These are phyloP conservation scores for Blastomyces emzantsi DNA, from an alignment of 2,329 filamentous ascomycete genomes.

Conservation along the genomic window DNA sequence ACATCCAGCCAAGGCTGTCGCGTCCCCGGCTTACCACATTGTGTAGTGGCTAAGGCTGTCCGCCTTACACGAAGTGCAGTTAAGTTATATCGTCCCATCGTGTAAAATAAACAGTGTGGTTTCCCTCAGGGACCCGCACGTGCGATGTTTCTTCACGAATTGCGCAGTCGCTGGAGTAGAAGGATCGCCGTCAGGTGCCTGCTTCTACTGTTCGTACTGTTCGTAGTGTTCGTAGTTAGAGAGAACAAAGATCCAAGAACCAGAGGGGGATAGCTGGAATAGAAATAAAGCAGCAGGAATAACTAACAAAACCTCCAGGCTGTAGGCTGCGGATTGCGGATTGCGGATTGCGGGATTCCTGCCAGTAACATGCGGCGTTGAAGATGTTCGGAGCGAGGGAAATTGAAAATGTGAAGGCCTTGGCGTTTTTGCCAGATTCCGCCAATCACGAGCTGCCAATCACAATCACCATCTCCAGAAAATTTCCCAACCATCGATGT, in stretches of 20 bases:
- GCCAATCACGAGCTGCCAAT: conserved; percentile 2
- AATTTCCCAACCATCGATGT: not conserved
- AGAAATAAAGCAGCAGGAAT: not conserved
- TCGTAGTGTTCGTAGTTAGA: not conserved
- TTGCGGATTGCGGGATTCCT: not conserved
- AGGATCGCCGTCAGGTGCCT: not conserved
- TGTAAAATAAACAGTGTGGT: conserved; percentile 1
- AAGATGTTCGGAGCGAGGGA: not conserved
- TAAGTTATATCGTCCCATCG: conserved; percentile 41
- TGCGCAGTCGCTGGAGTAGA: not conserved
- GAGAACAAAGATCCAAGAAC: not conserved
- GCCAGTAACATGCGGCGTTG: not conserved
- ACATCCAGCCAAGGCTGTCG: conserved; percentile 48
- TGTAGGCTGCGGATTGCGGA: too few relatives aligned
- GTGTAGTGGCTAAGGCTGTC: conserved; percentile 33
- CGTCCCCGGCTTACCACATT: conserved; percentile 27
- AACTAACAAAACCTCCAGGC: not conserved
- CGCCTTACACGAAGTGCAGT: conserved; percentile 39
- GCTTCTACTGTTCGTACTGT: not conserved
- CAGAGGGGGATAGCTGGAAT: not conserved
- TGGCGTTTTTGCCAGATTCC: not conserved
- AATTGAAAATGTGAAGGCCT: conserved; percentile 3
- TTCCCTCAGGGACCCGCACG: not conserved
- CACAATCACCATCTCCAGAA: conserved; percentile 1
- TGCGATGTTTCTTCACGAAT: not conserved